Base-by-base conservation (phyloP, 208 protist species). In the Acanthamoeba quina region DNA sequence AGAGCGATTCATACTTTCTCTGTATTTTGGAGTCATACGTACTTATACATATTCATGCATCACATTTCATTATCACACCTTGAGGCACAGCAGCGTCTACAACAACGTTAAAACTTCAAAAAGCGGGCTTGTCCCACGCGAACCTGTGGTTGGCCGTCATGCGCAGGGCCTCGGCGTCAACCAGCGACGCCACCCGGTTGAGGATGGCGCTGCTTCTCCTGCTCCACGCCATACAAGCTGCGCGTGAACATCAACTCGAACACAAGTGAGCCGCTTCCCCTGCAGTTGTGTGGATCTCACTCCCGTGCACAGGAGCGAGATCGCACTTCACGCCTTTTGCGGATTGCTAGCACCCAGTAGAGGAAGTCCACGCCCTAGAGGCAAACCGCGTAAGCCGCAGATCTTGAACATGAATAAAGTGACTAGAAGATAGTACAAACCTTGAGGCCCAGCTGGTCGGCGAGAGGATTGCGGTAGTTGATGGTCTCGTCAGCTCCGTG, bases 171-270 rank as follows among this genome's bases (percentile, higher is more conserved):
- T 47, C 29, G 49, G 52, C 7, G 13, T 93, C 89, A 9, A 93
- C 26, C 66, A 93, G 26, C 41, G 92, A 11, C 1, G 34, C 68
- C n/a, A 64, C 89, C 9, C 34, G 15, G 66, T 93, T 93, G 31
- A 93, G 89, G 68, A 93, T 93, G n/a, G 41, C 70, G 19, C 89
- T 93, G 89, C 70, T 44, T 93, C 49, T 93, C 89, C 49, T 4
- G 60, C 49, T 93, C 89, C 26, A 83, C 89, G 44, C 37, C 62
- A 44, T 49, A 93, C 68, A 60, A 4, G 1, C 29, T 44, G 0
- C 89, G 29, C 0, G 89, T 13, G 31, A 56, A 83, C 89, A 93
- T 93, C 29, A 47, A 19, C 89, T 93, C 89, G 37, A 37, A 93
- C 89, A 82, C 89, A 0, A 93, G 66, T 0, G 68, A 52, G n/a